Percentiles rank a stretch among this genome's conserved stretches.
These are phyloP conservation scores for Dioscorea dumetorum DNA, from an alignment of 106 monocot species.

Conservation along the genomic window DNA sequence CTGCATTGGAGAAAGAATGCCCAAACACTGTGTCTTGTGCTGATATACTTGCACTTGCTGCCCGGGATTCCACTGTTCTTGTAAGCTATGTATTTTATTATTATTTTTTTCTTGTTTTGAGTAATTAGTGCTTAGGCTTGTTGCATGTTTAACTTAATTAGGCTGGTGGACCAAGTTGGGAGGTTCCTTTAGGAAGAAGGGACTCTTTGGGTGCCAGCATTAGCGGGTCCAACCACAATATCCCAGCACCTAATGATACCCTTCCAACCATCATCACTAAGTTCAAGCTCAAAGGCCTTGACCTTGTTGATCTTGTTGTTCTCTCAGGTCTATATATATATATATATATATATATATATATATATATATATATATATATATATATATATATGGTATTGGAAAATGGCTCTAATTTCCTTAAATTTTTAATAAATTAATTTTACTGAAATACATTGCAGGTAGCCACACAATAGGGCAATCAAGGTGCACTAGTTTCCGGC, in stretches of 20 bases:
- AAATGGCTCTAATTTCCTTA: neutral
- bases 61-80: conserved; percentile 39
- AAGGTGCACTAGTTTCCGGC: conserved; percentile 54
- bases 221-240: conserved; percentile 38
- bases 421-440: no score
- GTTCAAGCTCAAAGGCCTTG: conserved; percentile 48
- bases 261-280: conserved; percentile 47
- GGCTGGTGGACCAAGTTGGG: conserved; percentile 56
- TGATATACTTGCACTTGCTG: conserved; percentile 24
- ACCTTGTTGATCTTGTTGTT: conserved; percentile 50
- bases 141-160: conserved; percentile 6
- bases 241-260: conserved; percentile 46
- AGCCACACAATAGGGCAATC: conserved; percentile 46
- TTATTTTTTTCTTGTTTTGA: no score
- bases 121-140: no score
- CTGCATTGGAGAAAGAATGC: conserved; percentile 37
- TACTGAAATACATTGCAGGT: conserved; percentile 11
- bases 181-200: conserved; percentile 49
- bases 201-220: conserved; percentile 52
- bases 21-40: conserved; percentile 29
- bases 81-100: conserved; percentile 4
- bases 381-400: no score
- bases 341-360: no score
- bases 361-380: no score
- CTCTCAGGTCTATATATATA: conserved; percentile 28